Evolutionary conservation across 2,329 filamentous ascomycete genomes (phyloP).

Genomic region (Tolypocladium amazonense): DNA sequence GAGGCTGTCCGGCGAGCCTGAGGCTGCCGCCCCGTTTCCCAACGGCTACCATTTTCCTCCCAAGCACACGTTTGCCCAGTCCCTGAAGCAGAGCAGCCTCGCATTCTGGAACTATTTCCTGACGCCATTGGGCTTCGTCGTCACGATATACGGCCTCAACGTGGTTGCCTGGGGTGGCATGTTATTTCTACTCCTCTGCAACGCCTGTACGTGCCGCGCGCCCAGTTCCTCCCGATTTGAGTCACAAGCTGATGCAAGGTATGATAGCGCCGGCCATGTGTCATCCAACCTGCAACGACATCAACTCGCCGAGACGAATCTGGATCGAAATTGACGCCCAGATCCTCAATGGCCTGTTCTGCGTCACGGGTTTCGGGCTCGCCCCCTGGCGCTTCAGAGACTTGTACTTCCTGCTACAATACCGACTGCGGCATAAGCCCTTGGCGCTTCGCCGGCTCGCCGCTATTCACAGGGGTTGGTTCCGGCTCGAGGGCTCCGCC

Average conservation of each 20-base stretch:
- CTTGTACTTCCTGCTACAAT: slow-evolving; percentile 61
- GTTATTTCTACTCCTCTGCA: slow-evolving; percentile 76
- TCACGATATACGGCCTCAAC: slow-evolving; percentile 71
- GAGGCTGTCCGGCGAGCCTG: slow-evolving; percentile 11
- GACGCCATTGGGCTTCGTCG: slow-evolving; percentile 66
- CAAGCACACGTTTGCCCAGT: slow-evolving; percentile 47
- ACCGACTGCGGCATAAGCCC: slow-evolving; percentile 41
- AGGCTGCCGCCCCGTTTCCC: slow-evolving; percentile 32
- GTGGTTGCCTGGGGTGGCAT: slow-evolving; percentile 86
- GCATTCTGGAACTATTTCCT: slow-evolving; percentile 63
- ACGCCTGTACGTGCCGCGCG: slow-evolving; percentile 32
- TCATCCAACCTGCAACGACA: slow-evolving; percentile 55
- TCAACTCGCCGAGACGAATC: slow-evolving; percentile 64
- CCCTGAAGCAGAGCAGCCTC: slow-evolving; percentile 44
- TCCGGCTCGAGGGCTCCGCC: slow-evolving; percentile 58
- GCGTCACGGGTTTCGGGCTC: slow-evolving; percentile 74
- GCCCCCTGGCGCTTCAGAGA: slow-evolving; percentile 80
- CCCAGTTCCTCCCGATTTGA: background rate
- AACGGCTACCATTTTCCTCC: slow-evolving; percentile 59
- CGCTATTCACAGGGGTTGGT: slow-evolving; percentile 67
- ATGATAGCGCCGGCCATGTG: slow-evolving; percentile 56
- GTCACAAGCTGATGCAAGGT: slow-evolving; percentile 1
- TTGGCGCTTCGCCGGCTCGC: slow-evolving; percentile 57
- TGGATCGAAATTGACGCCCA: slow-evolving; percentile 85
- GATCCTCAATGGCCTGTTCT: slow-evolving; percentile 71